These are phyloP conservation scores for Colletotrichum sp. DNA, from an alignment of 2,329 filamentous ascomycete genomes.

Conservation along the genomic window DNA sequence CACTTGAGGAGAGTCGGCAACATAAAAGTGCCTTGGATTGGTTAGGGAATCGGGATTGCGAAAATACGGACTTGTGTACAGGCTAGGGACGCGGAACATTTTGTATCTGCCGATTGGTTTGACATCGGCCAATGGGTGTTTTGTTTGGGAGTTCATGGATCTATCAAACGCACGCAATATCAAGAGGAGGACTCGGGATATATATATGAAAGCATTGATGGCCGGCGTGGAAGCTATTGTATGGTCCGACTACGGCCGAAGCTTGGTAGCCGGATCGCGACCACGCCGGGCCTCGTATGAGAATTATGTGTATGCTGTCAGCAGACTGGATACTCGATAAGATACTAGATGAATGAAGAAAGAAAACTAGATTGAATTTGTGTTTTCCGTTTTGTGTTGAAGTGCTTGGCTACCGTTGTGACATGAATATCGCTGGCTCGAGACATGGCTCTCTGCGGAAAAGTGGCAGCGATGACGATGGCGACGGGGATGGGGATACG, in stretches of 20 bases:
- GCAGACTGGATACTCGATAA: background rate
- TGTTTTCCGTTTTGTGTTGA: too few species aligned
- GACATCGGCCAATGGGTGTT: slow-evolving; percentile 14
- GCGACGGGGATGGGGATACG: rapidly evolving
- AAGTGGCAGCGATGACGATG: background rate
- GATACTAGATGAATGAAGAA: background rate
- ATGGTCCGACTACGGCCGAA: slow-evolving; percentile 2
- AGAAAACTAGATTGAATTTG: background rate
- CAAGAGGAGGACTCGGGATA: slow-evolving; percentile 8
- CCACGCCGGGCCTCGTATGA: background rate
- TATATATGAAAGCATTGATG: slow-evolving; percentile 1
- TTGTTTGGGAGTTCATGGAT: background rate
- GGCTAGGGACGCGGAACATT: background rate
- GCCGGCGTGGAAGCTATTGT: background rate
- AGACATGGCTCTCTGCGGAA: background rate
- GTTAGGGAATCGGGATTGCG: background rate
- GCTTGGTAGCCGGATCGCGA: background rate
- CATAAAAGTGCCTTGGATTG: background rate
- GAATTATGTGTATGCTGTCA: background rate
- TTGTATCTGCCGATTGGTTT: slow-evolving; percentile 5
- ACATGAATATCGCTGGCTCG: rapidly evolving
- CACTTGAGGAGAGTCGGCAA: background rate
- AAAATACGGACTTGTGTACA: background rate
- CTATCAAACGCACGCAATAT: background rate
- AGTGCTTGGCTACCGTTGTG: background rate